A percentile compares a stretch with the other conserved stretches of the same genome.
Evolutionary conservation across 2,329 filamentous ascomycete genomes (phyloP).

Genomic region (Parascedosporium putredinis): DNA sequence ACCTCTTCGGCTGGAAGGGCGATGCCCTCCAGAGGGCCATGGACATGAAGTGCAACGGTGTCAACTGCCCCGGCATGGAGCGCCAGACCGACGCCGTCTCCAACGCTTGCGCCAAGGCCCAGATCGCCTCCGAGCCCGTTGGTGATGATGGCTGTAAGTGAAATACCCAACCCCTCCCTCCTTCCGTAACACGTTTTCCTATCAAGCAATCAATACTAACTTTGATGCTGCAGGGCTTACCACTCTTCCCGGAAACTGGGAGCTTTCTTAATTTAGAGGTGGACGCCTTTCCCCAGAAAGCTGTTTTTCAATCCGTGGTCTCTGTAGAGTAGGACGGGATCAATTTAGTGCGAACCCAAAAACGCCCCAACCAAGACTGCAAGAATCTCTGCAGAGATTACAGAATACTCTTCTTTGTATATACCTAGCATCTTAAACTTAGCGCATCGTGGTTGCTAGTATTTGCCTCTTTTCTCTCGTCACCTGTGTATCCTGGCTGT

Average conservation of each 20-base stretch:
- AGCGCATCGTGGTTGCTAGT: background rate
- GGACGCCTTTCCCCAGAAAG: no score
- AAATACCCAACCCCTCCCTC: background rate
- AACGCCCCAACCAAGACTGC: no score
- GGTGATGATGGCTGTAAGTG: conserved; percentile 27
- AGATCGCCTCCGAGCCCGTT: conserved; percentile 36
- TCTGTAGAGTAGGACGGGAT: background rate
- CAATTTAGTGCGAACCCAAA: no score
- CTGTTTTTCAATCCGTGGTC: background rate
- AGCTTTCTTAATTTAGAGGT: conserved; percentile 1
- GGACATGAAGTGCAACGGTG: conserved; percentile 33
- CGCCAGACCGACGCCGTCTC: conserved; percentile 4
- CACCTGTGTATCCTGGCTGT: no score
- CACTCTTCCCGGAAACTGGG: conserved; percentile 4
- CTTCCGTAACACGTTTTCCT: background rate
- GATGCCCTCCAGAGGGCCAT: conserved; percentile 22
- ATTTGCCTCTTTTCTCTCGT: background rate
- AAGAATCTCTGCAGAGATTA: background rate
- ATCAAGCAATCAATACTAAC: background rate
- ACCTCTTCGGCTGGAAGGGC: conserved; percentile 10
- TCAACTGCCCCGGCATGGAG: conserved; percentile 13
- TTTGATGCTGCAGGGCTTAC: background rate
- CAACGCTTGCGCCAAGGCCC: conserved; percentile 14
- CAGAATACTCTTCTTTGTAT: conserved; percentile 4
- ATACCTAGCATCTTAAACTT: conserved; percentile 1